Percentiles rank a stretch among this genome's conserved stretches.
Evolutionary conservation across 352 stramenopile species (phyloP).

Genomic region (Globisporangium lucens): DNA sequence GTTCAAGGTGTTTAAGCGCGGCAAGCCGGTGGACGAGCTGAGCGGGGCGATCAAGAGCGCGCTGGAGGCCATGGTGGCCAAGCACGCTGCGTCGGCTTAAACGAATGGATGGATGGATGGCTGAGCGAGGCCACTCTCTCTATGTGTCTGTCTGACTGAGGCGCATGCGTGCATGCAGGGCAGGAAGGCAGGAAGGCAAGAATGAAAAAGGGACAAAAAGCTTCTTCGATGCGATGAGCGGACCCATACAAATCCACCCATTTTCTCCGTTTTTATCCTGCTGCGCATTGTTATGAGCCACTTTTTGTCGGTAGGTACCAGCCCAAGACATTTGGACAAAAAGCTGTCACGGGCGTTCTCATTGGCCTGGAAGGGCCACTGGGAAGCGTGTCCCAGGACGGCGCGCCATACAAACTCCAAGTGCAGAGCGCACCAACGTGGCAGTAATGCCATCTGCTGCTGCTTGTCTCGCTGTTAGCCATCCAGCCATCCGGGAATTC

Average conservation of each 20-base stretch:
- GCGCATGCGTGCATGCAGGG: neutral
- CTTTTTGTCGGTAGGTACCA: neutral
- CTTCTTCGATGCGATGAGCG: neutral
- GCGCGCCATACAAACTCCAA: neutral
- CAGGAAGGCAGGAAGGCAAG: neutral
- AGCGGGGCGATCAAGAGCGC: constrained; percentile 66
- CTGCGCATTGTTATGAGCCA: neutral
- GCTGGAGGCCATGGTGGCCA: constrained; percentile 52
- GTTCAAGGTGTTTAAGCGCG: constrained; percentile 92
- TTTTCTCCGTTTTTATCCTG: neutral
- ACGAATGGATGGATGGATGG: neutral
- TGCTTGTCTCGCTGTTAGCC: constrained; percentile 6
- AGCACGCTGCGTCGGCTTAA: constrained; percentile 23
- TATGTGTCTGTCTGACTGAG: neutral
- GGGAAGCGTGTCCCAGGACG: constrained; percentile 1
- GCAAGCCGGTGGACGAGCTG: constrained; percentile 87
- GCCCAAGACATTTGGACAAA: neutral
- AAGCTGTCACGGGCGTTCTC: neutral
- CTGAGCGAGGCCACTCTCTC: neutral
- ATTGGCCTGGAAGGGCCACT: constrained; percentile 1
- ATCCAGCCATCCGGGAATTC: constrained; percentile 3
- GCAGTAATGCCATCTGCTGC: constrained; percentile 16
- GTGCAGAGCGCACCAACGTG: neutral
- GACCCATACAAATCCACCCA: neutral
- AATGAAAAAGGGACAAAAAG: neutral